These are phyloP conservation scores for Dryas octopetala DNA, from an alignment of 306 rosid genomes.

Conservation along the genomic window DNA sequence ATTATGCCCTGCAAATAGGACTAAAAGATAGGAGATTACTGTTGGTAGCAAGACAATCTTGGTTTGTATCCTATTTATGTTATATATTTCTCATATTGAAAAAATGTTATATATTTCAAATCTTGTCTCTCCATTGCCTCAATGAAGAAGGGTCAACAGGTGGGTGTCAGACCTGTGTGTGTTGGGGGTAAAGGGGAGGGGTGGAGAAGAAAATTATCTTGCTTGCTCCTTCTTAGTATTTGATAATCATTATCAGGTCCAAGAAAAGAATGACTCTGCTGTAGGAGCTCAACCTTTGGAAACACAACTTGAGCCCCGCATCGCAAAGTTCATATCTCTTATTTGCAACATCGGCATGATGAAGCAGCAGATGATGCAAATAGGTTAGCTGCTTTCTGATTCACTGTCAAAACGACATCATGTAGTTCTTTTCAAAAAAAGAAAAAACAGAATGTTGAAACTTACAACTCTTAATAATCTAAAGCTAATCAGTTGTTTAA, in stretches of 20 bases:
- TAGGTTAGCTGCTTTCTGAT: slow-evolving; percentile 55
- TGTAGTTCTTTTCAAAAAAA: too few species aligned
- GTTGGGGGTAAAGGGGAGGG: background rate
- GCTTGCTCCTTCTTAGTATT: slow-evolving; percentile 27
- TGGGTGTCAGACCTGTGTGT: background rate
- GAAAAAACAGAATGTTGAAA: background rate
- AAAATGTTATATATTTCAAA: background rate
- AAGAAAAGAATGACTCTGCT: slow-evolving; percentile 33
- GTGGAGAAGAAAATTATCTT: slow-evolving; percentile 7
- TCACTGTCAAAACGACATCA: slow-evolving; percentile 9
- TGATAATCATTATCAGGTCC: slow-evolving; percentile 49
- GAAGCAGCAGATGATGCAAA: slow-evolving; percentile 99
- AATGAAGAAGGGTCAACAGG: background rate
- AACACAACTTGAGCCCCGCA: slow-evolving; percentile 64
- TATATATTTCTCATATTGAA: background rate
- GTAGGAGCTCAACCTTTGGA: slow-evolving; percentile 58
- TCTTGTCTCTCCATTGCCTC: background rate
- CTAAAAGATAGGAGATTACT: background rate
- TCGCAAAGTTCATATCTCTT: slow-evolving; percentile 86
- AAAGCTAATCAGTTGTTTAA: slow-evolving; percentile 15
- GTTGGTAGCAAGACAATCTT: background rate
- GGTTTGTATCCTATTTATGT: background rate
- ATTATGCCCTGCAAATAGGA: slow-evolving; percentile 2
- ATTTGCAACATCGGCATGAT: slow-evolving; percentile 92
- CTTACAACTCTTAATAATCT: slow-evolving; percentile 21